These are phyloP conservation scores for Camellia lanceoleosa DNA, from an alignment of 148 eudicot species.

Conservation along the genomic window DNA sequence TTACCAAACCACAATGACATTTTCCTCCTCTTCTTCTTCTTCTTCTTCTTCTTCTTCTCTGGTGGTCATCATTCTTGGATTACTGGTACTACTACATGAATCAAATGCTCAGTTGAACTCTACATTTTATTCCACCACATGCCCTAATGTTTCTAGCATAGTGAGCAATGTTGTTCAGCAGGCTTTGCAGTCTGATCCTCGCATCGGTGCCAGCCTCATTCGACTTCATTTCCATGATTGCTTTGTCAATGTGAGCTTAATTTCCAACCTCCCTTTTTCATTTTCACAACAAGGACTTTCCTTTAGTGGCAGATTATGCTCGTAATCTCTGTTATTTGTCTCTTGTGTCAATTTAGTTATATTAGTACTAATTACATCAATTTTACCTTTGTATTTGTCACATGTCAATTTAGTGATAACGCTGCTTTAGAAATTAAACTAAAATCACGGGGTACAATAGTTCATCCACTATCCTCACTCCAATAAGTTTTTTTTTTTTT, in stretches of 20 bases:
- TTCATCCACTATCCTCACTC: too few relatives aligned
- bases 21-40: background rate
- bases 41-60: background rate
- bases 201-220: conserved; percentile 40
- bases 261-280: background rate
- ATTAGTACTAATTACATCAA: too few relatives aligned
- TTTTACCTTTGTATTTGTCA: too few relatives aligned
- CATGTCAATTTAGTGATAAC: too few relatives aligned
- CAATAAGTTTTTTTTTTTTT: background rate
- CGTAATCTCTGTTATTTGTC: too few relatives aligned
- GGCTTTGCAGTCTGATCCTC: conserved; percentile 33
- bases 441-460: too few relatives aligned
- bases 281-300: background rate
- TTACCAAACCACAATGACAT: background rate
- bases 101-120: conserved; percentile 26
- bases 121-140: conserved; percentile 25
- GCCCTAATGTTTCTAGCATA: conserved; percentile 32
- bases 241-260: conserved; percentile 31
- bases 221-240: conserved; percentile 47
- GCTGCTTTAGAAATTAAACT: too few relatives aligned
- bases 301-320: too few relatives aligned
- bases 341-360: too few relatives aligned
- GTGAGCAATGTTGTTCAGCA: conserved; percentile 21
- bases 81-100: background rate
- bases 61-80: background rate